phyloP scores from a whole-genome alignment of 202 grass and related monocot species.

The Panicum virgatum region DNA sequence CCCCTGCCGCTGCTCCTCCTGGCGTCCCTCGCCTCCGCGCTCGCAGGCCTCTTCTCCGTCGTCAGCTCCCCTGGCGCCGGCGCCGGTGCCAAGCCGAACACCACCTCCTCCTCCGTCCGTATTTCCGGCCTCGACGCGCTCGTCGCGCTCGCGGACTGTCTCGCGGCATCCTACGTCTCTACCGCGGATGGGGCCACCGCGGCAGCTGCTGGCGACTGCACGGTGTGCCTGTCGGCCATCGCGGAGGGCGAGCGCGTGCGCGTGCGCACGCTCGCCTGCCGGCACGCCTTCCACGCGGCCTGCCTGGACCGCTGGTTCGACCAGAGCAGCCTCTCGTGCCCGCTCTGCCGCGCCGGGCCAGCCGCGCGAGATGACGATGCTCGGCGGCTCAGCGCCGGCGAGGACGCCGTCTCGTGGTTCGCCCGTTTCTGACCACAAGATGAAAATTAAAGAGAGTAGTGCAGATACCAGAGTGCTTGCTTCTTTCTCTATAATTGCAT shows the following conservation, averaged over 20 bases:
- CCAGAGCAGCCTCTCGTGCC: slow-evolving; percentile 13
- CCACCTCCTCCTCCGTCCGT: background rate
- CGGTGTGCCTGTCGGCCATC: slow-evolving; percentile 21
- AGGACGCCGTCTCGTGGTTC: slow-evolving; percentile 8
- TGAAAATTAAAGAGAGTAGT: no score
- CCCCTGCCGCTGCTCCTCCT: slow-evolving; percentile 8
- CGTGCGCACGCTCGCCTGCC: slow-evolving; percentile 27
- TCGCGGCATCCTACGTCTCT: background rate
- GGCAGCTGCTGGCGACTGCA: background rate
- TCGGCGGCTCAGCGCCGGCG: background rate
- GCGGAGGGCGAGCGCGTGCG: slow-evolving; percentile 10
- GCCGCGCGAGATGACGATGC: no score
- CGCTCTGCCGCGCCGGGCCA: slow-evolving; percentile 11
- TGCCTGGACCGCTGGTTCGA: slow-evolving; percentile 30
- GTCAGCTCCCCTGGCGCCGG: background rate
- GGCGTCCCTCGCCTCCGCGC: background rate
- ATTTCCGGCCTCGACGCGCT: slow-evolving; percentile 1
- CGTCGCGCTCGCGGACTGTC: slow-evolving; percentile 10
- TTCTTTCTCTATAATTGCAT: no score
- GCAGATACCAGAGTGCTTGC: no score
- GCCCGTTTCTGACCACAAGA: background rate
- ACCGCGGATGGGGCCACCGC: background rate
- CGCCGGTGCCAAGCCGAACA: no score
- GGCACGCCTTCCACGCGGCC: slow-evolving; percentile 21
- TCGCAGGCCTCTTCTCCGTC: background rate